phyloP scores from a whole-genome alignment of 179 eudicot species.

The Camellia oleifera region DNA sequence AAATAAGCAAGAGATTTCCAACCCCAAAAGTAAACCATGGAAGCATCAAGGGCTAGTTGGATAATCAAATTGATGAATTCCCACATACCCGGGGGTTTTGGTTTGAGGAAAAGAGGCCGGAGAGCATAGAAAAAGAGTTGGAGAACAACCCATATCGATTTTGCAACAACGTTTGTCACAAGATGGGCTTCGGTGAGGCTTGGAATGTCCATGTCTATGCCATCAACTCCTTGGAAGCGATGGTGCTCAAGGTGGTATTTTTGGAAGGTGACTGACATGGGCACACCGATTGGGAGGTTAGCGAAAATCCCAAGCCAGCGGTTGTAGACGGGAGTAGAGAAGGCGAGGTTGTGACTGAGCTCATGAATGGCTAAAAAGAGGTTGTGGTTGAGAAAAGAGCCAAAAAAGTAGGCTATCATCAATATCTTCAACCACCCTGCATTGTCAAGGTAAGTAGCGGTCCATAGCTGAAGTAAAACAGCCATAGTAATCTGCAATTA shows the following conservation, averaged over 20 bases:
- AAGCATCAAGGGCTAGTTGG: constrained; percentile 65
- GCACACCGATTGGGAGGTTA: constrained; percentile 93
- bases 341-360: constrained; percentile 94
- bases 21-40: constrained; percentile 69
- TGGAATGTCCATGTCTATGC: constrained; percentile 87
- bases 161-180: constrained; percentile 58
- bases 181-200: constrained; percentile 64
- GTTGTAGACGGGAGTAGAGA: constrained; percentile 79
- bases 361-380: constrained; percentile 96
- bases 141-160: constrained; percentile 73
- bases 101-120: constrained; percentile 84
- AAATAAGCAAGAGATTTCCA: constrained; percentile 69
- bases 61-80: constrained; percentile 62
- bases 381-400: constrained; percentile 95
- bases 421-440: constrained; percentile 62
- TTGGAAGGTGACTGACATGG: constrained; percentile 97
- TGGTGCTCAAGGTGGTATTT: constrained; percentile 97
- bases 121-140: constrained; percentile 95
- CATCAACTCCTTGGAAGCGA: constrained; percentile 87
- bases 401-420: constrained; percentile 68
- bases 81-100: constrained; percentile 93
- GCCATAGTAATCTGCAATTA: constrained; percentile 65
- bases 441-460: constrained; percentile 62
- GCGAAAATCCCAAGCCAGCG: constrained; percentile 95
- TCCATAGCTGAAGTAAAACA: constrained; percentile 75